Percentiles rank a stretch among this genome's conserved stretches.
Conservation (phyloP, 1,284 basidiomycete genomes). For the Pyrrhoderma lamaoense region DNA sequence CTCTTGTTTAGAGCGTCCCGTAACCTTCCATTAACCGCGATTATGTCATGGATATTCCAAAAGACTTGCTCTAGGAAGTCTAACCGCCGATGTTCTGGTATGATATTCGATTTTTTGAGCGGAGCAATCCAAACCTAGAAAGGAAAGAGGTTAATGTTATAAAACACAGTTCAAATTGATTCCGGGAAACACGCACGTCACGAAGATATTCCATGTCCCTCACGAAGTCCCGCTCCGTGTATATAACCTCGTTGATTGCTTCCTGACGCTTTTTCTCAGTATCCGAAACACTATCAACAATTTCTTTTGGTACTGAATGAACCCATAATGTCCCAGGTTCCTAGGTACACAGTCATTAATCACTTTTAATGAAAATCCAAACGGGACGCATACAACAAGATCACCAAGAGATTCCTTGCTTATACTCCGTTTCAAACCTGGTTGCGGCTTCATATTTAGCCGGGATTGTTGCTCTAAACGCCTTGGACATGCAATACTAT, state of each 20-base stretch:
- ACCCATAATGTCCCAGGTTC: conserved; percentile 96
- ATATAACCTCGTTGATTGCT: conserved; percentile 98
- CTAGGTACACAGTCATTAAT: conserved; percentile 29
- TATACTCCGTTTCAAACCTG: conserved; percentile 72
- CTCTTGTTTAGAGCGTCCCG: conserved; percentile 93
- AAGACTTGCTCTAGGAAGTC: conserved; percentile 95
- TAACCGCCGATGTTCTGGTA: conserved; percentile 69
- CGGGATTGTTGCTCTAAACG: conserved; percentile 91
- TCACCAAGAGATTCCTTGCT: conserved; percentile 82
- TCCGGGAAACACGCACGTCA: conserved; percentile 54
- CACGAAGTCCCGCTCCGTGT: conserved; percentile 97
- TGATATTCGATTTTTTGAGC: conserved; percentile 69
- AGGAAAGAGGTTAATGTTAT: conserved; percentile 6
- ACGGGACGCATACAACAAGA: conserved; percentile 48
- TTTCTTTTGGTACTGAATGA: conserved; percentile 91
- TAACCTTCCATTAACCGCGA: conserved; percentile 83
- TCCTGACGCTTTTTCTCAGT: conserved; percentile 95
- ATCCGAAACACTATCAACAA: conserved; percentile 88
- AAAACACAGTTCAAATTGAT: conserved; percentile 6
- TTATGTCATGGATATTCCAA: conserved; percentile 96
- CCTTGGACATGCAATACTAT: conserved; percentile 94
- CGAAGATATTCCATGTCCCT: conserved; percentile 97
- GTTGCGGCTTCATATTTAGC: conserved; percentile 88
- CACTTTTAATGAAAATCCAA: conserved; percentile 7
- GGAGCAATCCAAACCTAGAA: conserved; percentile 85